Base-by-base conservation (phyloP, 345 rosid genomes). In the Populus davidiana region DNA sequence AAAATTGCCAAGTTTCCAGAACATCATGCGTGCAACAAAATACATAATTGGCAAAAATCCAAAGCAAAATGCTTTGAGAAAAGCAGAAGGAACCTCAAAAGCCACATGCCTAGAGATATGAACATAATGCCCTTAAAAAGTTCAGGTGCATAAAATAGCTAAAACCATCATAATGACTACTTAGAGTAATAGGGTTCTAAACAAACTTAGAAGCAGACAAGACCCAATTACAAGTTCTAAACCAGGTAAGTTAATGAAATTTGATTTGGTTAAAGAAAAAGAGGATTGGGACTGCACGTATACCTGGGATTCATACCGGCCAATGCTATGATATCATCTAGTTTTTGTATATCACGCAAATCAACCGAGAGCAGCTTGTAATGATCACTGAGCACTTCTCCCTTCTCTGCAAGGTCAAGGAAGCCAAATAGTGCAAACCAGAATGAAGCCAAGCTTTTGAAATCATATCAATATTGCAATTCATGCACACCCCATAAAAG, bases 321-420 rank as follows among this genome's bases (percentile, higher is more conserved):
- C 84, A 87, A 80, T 64, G 88, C 78, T 75, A 96, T 83, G 82
- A 91, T 83, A 79, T 93, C 91, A 80, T 89, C 85, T 81, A 96
- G 85, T 76, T 85, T 90, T 75, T 84, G 85, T 78, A 90, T 84
- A 75, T 96, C 92, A 5, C 97, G 90, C 85, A 93, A 84, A 85
- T 93, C 98, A 85, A 89, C 90, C 10, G 98, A 90, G 68, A 96
- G 96, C 72, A 93, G 87, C 92, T 90, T 96, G 93, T 96, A 96
- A 75, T 89, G 87, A 44, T 93, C 97, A 83, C 94, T 83, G 35
- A 90, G 85, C 70, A 96, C 97, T 87, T 90, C 95, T 75, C 99
- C 99, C 69, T 90, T 89, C 83, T 90, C 99, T 96, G 80, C 80
- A 85, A 85, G 76, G 61, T 54, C 11, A 75, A 33, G 79, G 79